phyloP scores from a whole-genome alignment of 2,329 filamentous ascomycete genomes.

The Aspergillus candidus region DNA sequence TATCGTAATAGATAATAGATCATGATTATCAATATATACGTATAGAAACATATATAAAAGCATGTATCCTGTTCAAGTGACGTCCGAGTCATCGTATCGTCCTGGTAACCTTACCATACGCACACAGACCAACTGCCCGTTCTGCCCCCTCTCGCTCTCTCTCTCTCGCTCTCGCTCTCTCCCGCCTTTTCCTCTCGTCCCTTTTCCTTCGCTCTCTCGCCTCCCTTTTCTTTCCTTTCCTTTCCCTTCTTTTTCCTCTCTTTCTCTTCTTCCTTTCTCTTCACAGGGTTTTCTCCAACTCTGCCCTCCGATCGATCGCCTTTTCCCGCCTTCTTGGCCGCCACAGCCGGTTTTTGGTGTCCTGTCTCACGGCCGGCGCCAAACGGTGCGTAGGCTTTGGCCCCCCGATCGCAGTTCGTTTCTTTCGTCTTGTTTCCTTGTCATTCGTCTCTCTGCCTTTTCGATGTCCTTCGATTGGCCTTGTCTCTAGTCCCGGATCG shows the following conservation, averaged over 20 bases:
- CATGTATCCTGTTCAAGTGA: too few relatives aligned
- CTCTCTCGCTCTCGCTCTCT: background rate
- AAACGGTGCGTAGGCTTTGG: slow-evolving; percentile 43
- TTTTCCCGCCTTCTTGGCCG: slow-evolving; percentile 33
- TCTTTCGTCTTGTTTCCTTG: slow-evolving; percentile 18
- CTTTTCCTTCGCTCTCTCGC: slow-evolving; percentile 9
- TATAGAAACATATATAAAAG: too few relatives aligned
- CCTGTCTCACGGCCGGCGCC: slow-evolving; percentile 42
- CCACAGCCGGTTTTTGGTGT: slow-evolving; percentile 43
- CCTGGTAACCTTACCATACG: too few relatives aligned
- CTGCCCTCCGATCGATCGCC: slow-evolving; percentile 31
- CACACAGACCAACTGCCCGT: background rate
- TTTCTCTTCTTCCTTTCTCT: slow-evolving; percentile 10
- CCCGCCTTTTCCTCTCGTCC: background rate
- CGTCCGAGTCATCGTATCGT: too few relatives aligned
- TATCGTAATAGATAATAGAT: too few relatives aligned
- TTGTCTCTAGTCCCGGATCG: slow-evolving; percentile 13
- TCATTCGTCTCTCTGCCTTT: slow-evolving; percentile 3
- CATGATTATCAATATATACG: too few relatives aligned
- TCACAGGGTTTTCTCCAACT: slow-evolving; percentile 21
- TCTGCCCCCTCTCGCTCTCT: background rate
- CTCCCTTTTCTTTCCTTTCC: slow-evolving; percentile 4
- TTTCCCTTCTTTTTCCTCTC: slow-evolving; percentile 10
- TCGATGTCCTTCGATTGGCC: slow-evolving; percentile 10
- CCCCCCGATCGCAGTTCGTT: slow-evolving; percentile 23